A percentile compares a stretch with the other conserved stretches of the same genome.
Conservation (phyloP, 2,329 filamentous ascomycete genomes). For the Chalaropsis thielavioides region DNA sequence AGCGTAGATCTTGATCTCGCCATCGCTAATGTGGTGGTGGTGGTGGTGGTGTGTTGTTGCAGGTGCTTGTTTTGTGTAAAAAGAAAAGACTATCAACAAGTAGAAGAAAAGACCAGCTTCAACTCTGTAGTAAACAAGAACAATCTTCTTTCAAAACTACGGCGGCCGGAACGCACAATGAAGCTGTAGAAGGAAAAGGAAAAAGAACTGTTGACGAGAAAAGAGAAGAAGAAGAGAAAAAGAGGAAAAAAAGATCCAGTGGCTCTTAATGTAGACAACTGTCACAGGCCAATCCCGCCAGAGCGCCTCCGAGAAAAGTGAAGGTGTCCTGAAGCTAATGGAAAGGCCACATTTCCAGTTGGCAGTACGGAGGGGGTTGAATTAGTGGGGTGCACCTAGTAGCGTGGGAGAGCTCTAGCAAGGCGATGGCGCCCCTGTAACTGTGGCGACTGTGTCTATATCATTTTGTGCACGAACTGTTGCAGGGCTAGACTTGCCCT, state of each 20-base stretch:
- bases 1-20: conserved; percentile 50
- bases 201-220: conserved; percentile 20
- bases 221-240: conserved; percentile 10
- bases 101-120: conserved; percentile 19
- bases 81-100: conserved; percentile 9
- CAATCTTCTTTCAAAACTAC: not conserved
- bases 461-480: not conserved
- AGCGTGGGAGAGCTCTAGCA: not conserved
- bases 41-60: conserved; percentile 10
- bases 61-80: conserved; percentile 10
- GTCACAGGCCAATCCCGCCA: conserved; percentile 18
- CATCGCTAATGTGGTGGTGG: conserved; percentile 27
- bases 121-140: conserved; percentile 9
- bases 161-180: conserved; percentile 14
- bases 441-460: not conserved
- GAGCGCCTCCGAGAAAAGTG: conserved; percentile 25
- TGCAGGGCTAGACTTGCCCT: not conserved
- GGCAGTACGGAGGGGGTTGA: conserved; percentile 8
- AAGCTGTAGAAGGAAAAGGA: conserved; percentile 19
- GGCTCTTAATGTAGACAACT: not conserved
- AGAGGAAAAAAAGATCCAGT: conserved; percentile 4
- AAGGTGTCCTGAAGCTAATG: conserved; percentile 17
- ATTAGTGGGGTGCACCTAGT: conserved; percentile 5
- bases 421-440: not conserved
- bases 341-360: conserved; percentile 36